These are phyloP conservation scores for Penicillium crystallinum DNA, from an alignment of 495 filamentous ascomycete genomes.

Conservation along the genomic window DNA sequence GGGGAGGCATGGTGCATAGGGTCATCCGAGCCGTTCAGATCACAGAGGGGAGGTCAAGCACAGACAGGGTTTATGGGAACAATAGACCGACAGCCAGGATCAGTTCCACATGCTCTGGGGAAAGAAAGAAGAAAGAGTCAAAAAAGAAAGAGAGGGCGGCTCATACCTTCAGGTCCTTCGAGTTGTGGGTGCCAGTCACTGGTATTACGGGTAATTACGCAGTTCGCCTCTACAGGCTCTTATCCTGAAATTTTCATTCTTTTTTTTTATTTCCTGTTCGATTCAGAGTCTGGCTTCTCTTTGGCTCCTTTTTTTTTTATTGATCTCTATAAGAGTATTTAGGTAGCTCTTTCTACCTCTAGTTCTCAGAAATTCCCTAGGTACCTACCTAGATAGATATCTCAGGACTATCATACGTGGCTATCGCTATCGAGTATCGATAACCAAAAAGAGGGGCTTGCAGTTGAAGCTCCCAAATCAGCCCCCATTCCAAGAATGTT, in stretches of 20 bases:
- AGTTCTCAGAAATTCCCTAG: too few relatives aligned
- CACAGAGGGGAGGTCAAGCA: slow-evolving; percentile 4
- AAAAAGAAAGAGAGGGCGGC: slow-evolving; percentile 13
- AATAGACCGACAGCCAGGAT: slow-evolving; percentile 8
- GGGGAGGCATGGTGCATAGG: slow-evolving; percentile 72
- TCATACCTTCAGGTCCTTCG: slow-evolving; percentile 13
- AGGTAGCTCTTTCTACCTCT: not conserved
- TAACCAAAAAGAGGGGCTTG: slow-evolving; percentile 7
- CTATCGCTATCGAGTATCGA: slow-evolving; percentile 8
- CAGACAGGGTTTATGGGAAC: slow-evolving; percentile 5
- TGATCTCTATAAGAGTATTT: too few relatives aligned
- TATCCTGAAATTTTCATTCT: not conserved
- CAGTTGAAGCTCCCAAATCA: slow-evolving; percentile 1
- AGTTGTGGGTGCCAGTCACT: slow-evolving; percentile 6
- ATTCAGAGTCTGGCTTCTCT: too few relatives aligned
- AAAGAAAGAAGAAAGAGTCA: slow-evolving; percentile 17
- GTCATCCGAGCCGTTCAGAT: slow-evolving; percentile 6
- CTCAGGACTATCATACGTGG: not conserved
- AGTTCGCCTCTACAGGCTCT: not conserved
- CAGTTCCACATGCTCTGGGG: slow-evolving; percentile 9
- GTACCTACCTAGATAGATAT: too few relatives aligned
- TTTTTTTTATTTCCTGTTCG: not conserved
- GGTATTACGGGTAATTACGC: slow-evolving; percentile 19
- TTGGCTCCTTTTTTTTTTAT: not conserved
- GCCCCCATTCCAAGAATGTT: slow-evolving; percentile 2